Evolutionary conservation across 257 asterid species (phyloP).

Genomic region (Solanum etuberosum): DNA sequence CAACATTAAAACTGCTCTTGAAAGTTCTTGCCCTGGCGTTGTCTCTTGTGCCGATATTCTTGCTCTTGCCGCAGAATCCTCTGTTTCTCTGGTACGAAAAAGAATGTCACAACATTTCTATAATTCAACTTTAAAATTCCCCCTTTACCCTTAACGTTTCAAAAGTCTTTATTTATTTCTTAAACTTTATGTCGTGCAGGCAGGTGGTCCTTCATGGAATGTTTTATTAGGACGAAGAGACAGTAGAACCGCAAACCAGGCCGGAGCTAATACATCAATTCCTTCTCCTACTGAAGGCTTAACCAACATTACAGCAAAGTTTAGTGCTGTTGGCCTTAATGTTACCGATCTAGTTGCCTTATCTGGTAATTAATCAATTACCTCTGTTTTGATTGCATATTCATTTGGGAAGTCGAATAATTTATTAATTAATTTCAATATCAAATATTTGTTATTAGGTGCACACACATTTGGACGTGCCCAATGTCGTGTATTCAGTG

Average conservation of each 20-base stretch:
- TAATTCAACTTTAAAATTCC: too few species aligned
- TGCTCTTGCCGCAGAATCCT: conserved; percentile 46
- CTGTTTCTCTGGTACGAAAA: conserved; percentile 32
- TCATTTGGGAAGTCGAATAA: neutral
- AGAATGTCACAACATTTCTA: too few species aligned
- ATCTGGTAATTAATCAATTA: conserved; percentile 32
- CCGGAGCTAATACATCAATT: conserved; percentile 48
- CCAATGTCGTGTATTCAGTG: conserved; percentile 28
- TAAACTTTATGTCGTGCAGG: neutral
- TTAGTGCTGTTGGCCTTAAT: conserved; percentile 43
- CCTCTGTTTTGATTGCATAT: neutral
- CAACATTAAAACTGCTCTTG: conserved; percentile 41
- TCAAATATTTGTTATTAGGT: conserved; percentile 14
- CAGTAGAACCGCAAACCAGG: conserved; percentile 39
- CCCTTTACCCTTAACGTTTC: too few species aligned
- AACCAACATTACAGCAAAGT: conserved; percentile 38
- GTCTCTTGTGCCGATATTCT: conserved; percentile 63
- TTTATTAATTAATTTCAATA: neutral
- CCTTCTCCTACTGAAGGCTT: conserved; percentile 44
- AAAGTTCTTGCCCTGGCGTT: conserved; percentile 43
- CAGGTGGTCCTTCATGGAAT: conserved; percentile 62
- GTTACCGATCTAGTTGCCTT: conserved; percentile 49
- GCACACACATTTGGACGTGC: conserved; percentile 75
- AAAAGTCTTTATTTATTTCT: too few species aligned
- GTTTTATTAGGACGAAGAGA: conserved; percentile 57